These are phyloP conservation scores for Ulmus americana DNA, from an alignment of 331 rosid species.

Conservation along the genomic window DNA sequence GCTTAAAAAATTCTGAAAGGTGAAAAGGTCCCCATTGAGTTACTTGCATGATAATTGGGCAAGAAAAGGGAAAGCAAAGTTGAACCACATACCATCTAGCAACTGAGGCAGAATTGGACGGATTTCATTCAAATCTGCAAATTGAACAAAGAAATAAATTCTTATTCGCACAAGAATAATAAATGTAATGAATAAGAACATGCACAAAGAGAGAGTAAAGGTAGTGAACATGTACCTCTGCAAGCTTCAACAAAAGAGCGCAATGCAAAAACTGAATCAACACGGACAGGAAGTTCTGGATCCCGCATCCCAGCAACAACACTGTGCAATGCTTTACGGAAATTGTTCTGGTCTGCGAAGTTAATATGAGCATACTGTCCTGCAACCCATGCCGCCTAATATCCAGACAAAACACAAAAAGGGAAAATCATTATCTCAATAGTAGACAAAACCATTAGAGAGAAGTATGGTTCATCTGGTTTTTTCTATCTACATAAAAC, in stretches of 20 bases:
- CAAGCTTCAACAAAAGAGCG: constrained; percentile 95
- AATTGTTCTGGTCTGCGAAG: constrained; percentile 79
- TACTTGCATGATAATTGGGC: constrained; percentile 16
- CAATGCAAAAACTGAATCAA: constrained; percentile 91
- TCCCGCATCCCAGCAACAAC: constrained; percentile 87
- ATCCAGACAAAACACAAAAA: not conserved
- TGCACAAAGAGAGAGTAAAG: not conserved
- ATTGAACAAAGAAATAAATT: constrained; percentile 6
- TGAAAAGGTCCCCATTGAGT: constrained; percentile 15
- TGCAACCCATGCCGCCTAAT: constrained; percentile 96
- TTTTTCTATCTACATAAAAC: too few species aligned
- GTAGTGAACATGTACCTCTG: constrained; percentile 42
- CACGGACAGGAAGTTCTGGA: constrained; percentile 90
- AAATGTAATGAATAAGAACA: not conserved
- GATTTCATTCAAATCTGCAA: constrained; percentile 84
- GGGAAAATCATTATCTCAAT: too few species aligned
- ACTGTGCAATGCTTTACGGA: constrained; percentile 78
- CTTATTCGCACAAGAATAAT: not conserved
- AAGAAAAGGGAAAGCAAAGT: constrained; percentile 1
- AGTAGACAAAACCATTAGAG: too few species aligned
- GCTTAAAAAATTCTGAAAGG: constrained; percentile 73
- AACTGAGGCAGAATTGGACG: constrained; percentile 91
- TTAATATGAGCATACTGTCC: constrained; percentile 87
- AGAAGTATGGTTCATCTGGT: too few species aligned
- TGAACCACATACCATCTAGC: constrained; percentile 68